Percentiles rank a stretch among this genome's conserved stretches.
phyloP scores from a whole-genome alignment of 148 eudicot species.

The Rheum nobile region DNA sequence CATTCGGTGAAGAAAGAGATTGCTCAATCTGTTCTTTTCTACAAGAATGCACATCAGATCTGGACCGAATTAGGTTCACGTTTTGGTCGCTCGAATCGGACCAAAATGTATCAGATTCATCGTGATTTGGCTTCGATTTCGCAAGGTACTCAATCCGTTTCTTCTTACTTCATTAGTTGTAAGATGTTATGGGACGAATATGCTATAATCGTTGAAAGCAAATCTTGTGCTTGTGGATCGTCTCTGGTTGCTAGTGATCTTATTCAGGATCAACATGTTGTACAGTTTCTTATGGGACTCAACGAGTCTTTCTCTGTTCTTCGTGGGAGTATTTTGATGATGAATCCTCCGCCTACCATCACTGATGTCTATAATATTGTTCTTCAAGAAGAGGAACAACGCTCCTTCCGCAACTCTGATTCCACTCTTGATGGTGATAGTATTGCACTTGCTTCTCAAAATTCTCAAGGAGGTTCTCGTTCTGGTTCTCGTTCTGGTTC shows the following conservation, averaged over 20 bases:
- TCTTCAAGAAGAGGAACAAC: not conserved
- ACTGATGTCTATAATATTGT: no score
- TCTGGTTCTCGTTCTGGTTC: not conserved
- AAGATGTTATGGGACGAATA: not conserved
- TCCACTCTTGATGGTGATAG: not conserved
- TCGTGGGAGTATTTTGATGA: no score
- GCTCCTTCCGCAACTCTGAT: not conserved
- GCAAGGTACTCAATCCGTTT: not conserved
- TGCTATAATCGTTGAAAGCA: not conserved
- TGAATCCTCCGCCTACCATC: no score
- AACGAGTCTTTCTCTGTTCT: no score
- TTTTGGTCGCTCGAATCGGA: not conserved
- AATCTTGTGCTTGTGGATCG: not conserved
- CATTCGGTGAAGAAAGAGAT: not conserved
- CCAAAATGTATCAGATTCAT: not conserved
- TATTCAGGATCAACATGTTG: not conserved
- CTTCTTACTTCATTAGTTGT: not conserved
- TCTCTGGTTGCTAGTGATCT: not conserved
- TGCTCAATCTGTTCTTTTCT: not conserved
- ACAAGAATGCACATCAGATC: not conserved
- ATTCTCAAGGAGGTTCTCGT: not conserved
- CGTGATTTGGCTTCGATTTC: not conserved
- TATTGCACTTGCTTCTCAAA: not conserved
- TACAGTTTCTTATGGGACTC: not conserved
- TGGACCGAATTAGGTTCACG: not conserved